Evolutionary conservation across 179 eudicot genomes (phyloP), one percentile per base, ranked within the genome.

Genomic region (Beta lomatogona): DNA sequence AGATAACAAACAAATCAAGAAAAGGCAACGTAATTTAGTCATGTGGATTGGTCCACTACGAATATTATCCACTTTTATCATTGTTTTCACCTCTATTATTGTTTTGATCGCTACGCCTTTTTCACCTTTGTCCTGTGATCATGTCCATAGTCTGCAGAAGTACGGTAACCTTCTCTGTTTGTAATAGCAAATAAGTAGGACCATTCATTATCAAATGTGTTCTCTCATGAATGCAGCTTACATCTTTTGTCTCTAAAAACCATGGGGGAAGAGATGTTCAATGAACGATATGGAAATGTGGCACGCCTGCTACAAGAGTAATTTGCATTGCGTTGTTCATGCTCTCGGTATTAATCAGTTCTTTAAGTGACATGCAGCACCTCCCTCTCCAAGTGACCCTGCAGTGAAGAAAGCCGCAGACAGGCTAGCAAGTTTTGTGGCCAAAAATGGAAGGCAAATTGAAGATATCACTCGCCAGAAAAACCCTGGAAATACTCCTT

Each of bases 311-410:
- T 92, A 86, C 93, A 90, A 92, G 94, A 92, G 92, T 95, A 90
- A 81, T 96, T 91, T 90, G 86, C 88, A 90, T 96, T 92, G 88
- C 79, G 88, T 89, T 91, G 92, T 93, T 92, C 94, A 96, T 92
- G 94, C 95, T 88, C 93, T 89, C 80, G 97, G 90, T 97, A 86
- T 97, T 97, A 94, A 97, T 89, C 89, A 85, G 94, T 94, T 91
- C 91, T 97, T 93, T 97, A 92, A 97, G 99, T 97, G 94, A 93
- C 86, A 93, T 97, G 99, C 99, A 97, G 98, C 97, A 89, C 97
- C 97, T 66, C 90, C 89, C 86, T 82, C 92, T 72, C 98, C 99
- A 82, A 97, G 94, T 88, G 98, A 97, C 85, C 90, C 91, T 85
- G 86, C 90, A 85, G 97, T 97, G 92, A 97, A 91, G 95, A 92